phyloP scores from a whole-genome alignment of 495 filamentous ascomycete species.

The Tuber melanosporum region DNA sequence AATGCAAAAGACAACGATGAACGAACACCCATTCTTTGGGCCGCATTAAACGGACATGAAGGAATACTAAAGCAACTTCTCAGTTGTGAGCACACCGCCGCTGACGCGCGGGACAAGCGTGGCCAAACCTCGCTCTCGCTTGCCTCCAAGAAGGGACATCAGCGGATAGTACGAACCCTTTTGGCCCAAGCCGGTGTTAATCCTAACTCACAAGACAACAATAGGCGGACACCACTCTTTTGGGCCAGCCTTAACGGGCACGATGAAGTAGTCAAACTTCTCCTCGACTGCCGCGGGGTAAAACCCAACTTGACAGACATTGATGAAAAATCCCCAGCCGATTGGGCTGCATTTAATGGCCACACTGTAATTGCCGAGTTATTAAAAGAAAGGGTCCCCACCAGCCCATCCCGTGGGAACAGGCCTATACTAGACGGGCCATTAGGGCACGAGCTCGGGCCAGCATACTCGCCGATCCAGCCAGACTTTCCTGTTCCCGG shows the following conservation, averaged over 20 bases:
- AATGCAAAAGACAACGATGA: constrained; percentile 10
- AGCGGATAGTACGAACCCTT: background rate
- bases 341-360: background rate
- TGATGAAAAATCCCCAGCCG: background rate
- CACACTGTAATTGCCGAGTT: background rate
- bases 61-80: background rate
- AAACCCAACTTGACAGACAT: background rate
- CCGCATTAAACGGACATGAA: constrained; percentile 4
- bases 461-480: background rate
- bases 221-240: background rate
- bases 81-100: background rate
- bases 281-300: background rate
- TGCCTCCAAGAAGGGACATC: background rate
- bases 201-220: background rate
- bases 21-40: constrained; percentile 14
- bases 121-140: background rate
- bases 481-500: background rate
- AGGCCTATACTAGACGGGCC: background rate
- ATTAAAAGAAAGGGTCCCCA: background rate
- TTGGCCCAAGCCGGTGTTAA: background rate
- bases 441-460: background rate
- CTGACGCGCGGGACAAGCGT: background rate
- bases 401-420: background rate
- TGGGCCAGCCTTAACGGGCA: background rate
- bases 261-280: background rate